These are phyloP conservation scores for Trichoderma gracile DNA, from an alignment of 2,329 filamentous ascomycete species.

Conservation along the genomic window DNA sequence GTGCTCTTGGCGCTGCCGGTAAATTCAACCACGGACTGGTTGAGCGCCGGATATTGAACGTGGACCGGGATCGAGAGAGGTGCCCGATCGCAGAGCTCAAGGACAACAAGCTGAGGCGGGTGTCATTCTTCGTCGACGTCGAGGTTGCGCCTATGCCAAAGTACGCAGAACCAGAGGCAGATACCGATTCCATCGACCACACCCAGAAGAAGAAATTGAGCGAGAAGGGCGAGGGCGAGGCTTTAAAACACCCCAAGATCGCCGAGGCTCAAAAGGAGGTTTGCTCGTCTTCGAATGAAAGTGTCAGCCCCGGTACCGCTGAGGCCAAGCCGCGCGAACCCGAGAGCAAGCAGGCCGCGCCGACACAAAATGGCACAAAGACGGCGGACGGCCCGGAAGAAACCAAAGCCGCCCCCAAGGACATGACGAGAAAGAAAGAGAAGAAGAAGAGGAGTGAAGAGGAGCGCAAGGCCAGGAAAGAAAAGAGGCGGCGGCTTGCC, in stretches of 20 bases:
- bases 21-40: conserved; percentile 65
- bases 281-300: conserved; percentile 39
- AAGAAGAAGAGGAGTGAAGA: conserved; percentile 96
- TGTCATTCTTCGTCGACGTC: conserved; percentile 95
- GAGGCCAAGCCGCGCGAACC: conserved; percentile 45
- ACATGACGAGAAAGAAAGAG: conserved; percentile 72
- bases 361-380: conserved; percentile 31
- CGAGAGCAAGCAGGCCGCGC: conserved; percentile 42
- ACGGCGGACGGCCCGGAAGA: conserved; percentile 31
- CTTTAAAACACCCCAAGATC: conserved; percentile 66
- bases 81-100: conserved; percentile 79
- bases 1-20: conserved; percentile 30
- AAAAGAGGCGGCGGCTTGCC: conserved; percentile 80
- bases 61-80: conserved; percentile 76
- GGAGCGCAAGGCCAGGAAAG: conserved; percentile 87
- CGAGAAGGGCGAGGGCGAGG: conserved; percentile 73
- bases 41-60: conserved; percentile 78
- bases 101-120: conserved; percentile 76
- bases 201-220: conserved; percentile 61
- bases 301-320: conserved; percentile 33
- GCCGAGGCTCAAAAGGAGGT: conserved; percentile 53
- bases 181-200: conserved; percentile 46
- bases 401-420: conserved; percentile 6
- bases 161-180: conserved; percentile 64
- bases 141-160: conserved; percentile 89